Percentiles rank a stretch among this genome's conserved stretches.
Evolutionary conservation across 169 alveolate species (phyloP).

Genomic region (Perkinsus olseni): DNA sequence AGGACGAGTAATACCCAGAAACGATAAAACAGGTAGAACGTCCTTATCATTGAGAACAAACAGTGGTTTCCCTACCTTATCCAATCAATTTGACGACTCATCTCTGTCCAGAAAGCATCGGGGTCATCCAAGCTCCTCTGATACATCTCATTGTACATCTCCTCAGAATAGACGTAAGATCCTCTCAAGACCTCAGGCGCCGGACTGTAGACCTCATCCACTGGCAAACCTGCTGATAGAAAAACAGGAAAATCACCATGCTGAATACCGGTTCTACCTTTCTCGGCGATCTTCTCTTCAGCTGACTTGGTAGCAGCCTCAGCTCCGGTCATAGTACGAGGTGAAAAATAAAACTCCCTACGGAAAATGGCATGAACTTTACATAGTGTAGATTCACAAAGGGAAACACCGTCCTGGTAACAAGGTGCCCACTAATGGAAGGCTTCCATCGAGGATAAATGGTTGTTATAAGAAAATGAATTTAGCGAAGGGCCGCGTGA

Average conservation of each 20-base stretch:
- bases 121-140: constrained; percentile 1
- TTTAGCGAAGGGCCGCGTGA: no score
- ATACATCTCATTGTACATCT: constrained; percentile 7
- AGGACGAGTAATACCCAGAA: no score
- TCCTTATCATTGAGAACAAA: no score
- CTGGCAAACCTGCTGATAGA: neutral
- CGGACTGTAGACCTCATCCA: neutral
- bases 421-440: no score
- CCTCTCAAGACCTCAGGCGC: neutral
- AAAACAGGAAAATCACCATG: neutral
- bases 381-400: no score
- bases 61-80: neutral
- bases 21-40: no score
- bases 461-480: no score
- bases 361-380: no score
- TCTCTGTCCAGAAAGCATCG: neutral
- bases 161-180: neutral
- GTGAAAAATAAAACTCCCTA: no score
- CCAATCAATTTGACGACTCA: neutral
- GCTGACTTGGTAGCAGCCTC: neutral
- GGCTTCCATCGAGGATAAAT: no score
- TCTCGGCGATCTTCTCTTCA: neutral
- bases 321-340: neutral
- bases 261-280: neutral
- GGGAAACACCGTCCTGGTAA: no score